A percentile compares a stretch with the other conserved stretches of the same genome.
phyloP scores from a whole-genome alignment of 805 yeast genomes.

The Starmerella apicola region DNA sequence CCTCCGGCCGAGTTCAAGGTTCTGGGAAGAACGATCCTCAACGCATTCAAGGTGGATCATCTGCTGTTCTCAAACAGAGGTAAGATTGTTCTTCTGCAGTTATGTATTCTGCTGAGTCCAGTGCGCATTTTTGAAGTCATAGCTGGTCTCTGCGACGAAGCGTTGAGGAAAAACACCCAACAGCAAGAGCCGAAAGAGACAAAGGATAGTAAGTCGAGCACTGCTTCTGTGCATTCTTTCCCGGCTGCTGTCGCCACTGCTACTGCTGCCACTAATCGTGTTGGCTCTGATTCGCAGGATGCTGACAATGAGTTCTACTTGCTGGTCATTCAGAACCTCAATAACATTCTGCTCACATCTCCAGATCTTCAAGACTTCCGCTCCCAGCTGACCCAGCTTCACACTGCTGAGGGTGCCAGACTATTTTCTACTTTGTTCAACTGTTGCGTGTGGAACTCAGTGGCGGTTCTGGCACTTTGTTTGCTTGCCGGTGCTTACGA shows the following conservation, averaged over 20 bases:
- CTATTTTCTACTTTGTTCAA: slow-evolving; percentile 67
- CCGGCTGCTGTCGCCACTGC: too few relatives aligned
- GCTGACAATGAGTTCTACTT: slow-evolving; percentile 56
- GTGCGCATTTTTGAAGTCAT: slow-evolving; percentile 72
- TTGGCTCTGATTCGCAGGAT: not conserved
- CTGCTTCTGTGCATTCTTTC: not conserved
- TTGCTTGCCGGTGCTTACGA: slow-evolving; percentile 79
- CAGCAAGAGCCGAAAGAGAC: not conserved
- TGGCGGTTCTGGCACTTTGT: slow-evolving; percentile 77
- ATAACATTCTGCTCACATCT: slow-evolving; percentile 73
- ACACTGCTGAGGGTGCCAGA: slow-evolving; percentile 48
- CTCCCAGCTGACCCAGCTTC: slow-evolving; percentile 48
- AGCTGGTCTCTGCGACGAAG: slow-evolving; percentile 36
- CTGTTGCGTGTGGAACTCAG: slow-evolving; percentile 86
- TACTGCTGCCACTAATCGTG: not conserved
- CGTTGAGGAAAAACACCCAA: slow-evolving; percentile 29
- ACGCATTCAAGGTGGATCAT: slow-evolving; percentile 57
- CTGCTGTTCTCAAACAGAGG: slow-evolving; percentile 58
- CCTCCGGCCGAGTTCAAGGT: slow-evolving; percentile 64
- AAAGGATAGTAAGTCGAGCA: not conserved
- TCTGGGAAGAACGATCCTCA: slow-evolving; percentile 60
- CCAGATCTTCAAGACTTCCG: slow-evolving; percentile 67
- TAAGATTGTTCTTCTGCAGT: slow-evolving; percentile 69
- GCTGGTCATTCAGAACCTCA: slow-evolving; percentile 73
- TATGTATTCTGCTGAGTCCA: slow-evolving; percentile 69